Evolutionary conservation across 225 moss, liverwort and hornwort species (phyloP), one percentile per base, ranked within the genome.

Genomic region (Climacium dendroides): DNA sequence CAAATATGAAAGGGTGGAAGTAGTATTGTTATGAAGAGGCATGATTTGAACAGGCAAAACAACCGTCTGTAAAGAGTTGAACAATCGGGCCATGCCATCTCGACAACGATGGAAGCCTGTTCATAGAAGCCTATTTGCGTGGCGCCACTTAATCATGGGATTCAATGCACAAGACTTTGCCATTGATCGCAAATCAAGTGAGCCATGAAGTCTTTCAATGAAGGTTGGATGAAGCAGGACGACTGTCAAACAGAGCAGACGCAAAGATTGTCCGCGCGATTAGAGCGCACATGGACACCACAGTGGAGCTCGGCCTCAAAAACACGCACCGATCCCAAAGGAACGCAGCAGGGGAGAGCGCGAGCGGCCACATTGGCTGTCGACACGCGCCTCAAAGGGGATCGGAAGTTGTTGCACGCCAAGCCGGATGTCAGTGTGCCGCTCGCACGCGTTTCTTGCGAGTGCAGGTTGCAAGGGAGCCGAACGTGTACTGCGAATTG

Each of bases 381-480:
- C n/a, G 91, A 93, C 74, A 84, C 86, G 41, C 86, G 88, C 61
- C 88, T 93, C 23, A 91, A 30, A 87, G 91, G 93, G 7, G 89
- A 91, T 50, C 91, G 88, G 13, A 91, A 89, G 87, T 64, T 93
- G 45, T 83, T 93, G 85, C 87, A 88, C 3, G 89, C 90, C 25
- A 87, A 85, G 14, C 48, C 63, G 16, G 89, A 91, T 64, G 85
- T 90, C 30, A 91, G 89, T 66, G 83, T 57, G 57, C 69, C 87
- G 32, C 90, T 91, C 54, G 85, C 90, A n/a, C 77, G 70, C 84
- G 65, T 91, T 55, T 67, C 91, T 55, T 93, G 93, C n/a, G 84
- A 87, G 73, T 91, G 93, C 69, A 87, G 82, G 65, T 34, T 90
- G 78, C 76, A 80, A 74, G 91, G 93, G 37, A 93, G 87, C 65